Conservation (phyloP, 805 yeast species). For the Cyberlindnera americana region DNA sequence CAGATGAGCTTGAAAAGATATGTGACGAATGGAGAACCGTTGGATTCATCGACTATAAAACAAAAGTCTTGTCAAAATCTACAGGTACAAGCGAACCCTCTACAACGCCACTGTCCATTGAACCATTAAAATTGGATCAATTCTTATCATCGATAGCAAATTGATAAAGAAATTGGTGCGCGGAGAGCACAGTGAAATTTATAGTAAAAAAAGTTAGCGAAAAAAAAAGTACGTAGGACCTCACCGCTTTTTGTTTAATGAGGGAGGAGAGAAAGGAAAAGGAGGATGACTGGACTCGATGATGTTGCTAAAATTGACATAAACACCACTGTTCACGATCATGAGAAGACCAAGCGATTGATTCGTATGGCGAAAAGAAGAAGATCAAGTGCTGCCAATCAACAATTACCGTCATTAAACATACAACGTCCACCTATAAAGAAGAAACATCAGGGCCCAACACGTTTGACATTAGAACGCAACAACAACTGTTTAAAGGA, state of each 20-base stretch:
- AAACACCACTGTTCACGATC: constrained; percentile 4
- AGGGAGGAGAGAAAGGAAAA: too few relatives aligned
- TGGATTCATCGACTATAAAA: background rate
- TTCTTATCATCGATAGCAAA: background rate
- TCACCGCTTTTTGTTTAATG: too few relatives aligned
- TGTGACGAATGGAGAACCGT: background rate
- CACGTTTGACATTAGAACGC: background rate
- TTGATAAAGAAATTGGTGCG: too few relatives aligned
- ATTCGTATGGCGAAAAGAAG: constrained; percentile 21
- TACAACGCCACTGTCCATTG: background rate
- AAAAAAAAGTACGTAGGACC: too few relatives aligned
- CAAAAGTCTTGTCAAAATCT: background rate
- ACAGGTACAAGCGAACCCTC: background rate
- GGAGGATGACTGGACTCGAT: constrained; percentile 2
- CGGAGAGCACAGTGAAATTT: too few relatives aligned
- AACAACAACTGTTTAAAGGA: background rate
- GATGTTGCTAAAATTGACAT: constrained; percentile 10
- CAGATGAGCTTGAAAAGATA: constrained; percentile 1
- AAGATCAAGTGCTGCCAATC: constrained; percentile 24
- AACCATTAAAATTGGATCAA: background rate
- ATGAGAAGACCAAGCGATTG: constrained; percentile 1
- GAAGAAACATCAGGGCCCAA: constrained; percentile 1
- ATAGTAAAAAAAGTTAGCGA: background rate
- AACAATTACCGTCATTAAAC: background rate
- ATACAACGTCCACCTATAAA: constrained; percentile 7